These are phyloP conservation scores for Ceratorhiza oryzae-sativae DNA, from an alignment of 1,284 basidiomycete species.

Conservation along the genomic window DNA sequence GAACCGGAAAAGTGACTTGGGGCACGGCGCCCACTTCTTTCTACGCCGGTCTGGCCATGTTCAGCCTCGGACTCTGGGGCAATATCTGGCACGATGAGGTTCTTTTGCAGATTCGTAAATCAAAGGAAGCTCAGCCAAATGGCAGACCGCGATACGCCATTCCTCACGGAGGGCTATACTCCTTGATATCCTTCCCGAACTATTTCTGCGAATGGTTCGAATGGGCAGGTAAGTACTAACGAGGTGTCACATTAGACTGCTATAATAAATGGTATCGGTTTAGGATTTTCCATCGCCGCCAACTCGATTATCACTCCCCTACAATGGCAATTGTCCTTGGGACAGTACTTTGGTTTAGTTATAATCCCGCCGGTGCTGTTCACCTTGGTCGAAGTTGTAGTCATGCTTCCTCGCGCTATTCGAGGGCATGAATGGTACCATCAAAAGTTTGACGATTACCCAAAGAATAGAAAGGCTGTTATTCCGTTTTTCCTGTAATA, in stretches of 20 bases:
- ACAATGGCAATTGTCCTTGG: conserved; percentile 4
- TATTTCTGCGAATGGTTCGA: conserved; percentile 93
- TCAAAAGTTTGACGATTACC: conserved; percentile 72
- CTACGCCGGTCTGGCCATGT: conserved; percentile 68
- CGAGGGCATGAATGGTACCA: conserved; percentile 85
- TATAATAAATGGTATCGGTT: background rate
- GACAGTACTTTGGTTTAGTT: background rate
- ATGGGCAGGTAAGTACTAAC: conserved; percentile 63
- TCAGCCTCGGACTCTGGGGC: conserved; percentile 73
- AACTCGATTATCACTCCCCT: conserved; percentile 21
- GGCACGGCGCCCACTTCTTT: conserved; percentile 54
- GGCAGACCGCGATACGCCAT: conserved; percentile 72
- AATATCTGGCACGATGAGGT: conserved; percentile 91
- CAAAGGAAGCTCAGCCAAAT: conserved; percentile 43
- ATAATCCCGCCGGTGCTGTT: conserved; percentile 77
- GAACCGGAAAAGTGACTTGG: conserved; percentile 41
- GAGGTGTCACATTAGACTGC: background rate
- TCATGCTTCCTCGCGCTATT: conserved; percentile 82
- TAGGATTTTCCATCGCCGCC: conserved; percentile 41
- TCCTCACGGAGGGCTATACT: conserved; percentile 81
- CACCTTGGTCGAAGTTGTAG: conserved; percentile 67
- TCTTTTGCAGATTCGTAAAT: conserved; percentile 73
- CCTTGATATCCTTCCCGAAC: conserved; percentile 81
- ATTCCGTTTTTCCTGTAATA: conserved; percentile 68
- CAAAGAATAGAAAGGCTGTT: conserved; percentile 66